Conservation (phyloP, 2,329 filamentous ascomycete genomes). For the Plectosphaerella plurivora region DNA sequence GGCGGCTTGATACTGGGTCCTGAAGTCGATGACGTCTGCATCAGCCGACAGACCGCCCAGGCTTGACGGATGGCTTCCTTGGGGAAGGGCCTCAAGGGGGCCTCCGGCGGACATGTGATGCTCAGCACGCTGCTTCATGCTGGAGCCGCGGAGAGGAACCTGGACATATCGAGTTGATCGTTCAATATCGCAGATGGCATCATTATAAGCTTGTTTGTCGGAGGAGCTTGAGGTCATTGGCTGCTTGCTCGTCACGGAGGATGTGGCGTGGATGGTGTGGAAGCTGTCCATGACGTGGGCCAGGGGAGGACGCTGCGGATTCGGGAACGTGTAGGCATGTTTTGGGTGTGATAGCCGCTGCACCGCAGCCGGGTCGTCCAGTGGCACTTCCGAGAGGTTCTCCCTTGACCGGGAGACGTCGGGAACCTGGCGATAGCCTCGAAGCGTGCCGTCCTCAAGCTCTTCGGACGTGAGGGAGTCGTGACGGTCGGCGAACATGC, state of each 20-base stretch:
- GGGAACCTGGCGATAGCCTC: neutral
- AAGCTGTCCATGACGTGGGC: slow-evolving; percentile 20
- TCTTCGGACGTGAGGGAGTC: slow-evolving; percentile 7
- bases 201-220: neutral
- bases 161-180: neutral
- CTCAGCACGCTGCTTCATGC: slow-evolving; percentile 4
- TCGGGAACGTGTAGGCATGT: slow-evolving; percentile 21
- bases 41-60: slow-evolving; percentile 8
- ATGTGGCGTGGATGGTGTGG: slow-evolving; percentile 9
- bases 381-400: slow-evolving; percentile 1
- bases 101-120: neutral
- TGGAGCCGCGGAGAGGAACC: slow-evolving; percentile 9
- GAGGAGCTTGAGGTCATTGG: too few species aligned
- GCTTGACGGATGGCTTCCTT: slow-evolving; percentile 5
- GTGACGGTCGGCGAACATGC: slow-evolving; percentile 29
- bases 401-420: neutral
- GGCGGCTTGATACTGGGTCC: slow-evolving; percentile 11
- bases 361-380: neutral
- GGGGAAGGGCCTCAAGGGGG: slow-evolving; percentile 2
- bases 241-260: neutral
- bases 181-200: neutral
- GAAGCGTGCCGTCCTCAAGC: neutral
- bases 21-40: slow-evolving; percentile 10
- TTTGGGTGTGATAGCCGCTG: neutral
- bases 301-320: slow-evolving; percentile 17